Conservation (phyloP, 768 basidiomycete genomes). For the Lactarius vividus region DNA sequence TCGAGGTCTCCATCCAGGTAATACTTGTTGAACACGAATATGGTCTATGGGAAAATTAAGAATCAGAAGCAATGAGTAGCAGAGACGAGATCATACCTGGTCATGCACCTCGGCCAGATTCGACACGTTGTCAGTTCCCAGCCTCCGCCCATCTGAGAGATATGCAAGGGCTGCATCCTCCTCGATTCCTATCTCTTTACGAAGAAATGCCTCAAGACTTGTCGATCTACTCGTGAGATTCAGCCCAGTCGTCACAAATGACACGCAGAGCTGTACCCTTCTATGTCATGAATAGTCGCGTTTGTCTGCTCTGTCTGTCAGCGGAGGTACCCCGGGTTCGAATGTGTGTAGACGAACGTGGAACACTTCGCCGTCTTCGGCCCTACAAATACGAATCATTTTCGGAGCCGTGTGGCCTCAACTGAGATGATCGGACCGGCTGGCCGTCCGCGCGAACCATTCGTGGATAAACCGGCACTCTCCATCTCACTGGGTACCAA, state of each 20-base stretch:
- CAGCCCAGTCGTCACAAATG: not conserved
- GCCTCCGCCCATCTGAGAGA: conserved; percentile 71
- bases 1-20: conserved; percentile 69
- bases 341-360: conserved; percentile 30
- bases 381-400: conserved; percentile 41
- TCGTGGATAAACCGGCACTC: not conserved
- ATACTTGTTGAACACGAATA: conserved; percentile 81
- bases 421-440: not conserved
- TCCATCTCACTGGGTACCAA: too few species aligned
- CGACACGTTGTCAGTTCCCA: conserved; percentile 70
- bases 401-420: not conserved
- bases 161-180: conserved; percentile 70
- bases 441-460: not conserved
- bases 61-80: too few species aligned
- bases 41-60: conserved; percentile 42
- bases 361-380: conserved; percentile 41
- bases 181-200: conserved; percentile 68
- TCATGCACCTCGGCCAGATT: conserved; percentile 71
- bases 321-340: not conserved
- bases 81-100: conserved; percentile 46
- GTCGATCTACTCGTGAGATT: conserved; percentile 45
- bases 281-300: conserved; percentile 69
- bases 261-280: conserved; percentile 48
- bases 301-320: conserved; percentile 42
- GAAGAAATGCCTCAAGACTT: conserved; percentile 65